These are phyloP conservation scores for Pythium chondricola DNA, from an alignment of 352 stramenopile genomes.

Conservation along the genomic window DNA sequence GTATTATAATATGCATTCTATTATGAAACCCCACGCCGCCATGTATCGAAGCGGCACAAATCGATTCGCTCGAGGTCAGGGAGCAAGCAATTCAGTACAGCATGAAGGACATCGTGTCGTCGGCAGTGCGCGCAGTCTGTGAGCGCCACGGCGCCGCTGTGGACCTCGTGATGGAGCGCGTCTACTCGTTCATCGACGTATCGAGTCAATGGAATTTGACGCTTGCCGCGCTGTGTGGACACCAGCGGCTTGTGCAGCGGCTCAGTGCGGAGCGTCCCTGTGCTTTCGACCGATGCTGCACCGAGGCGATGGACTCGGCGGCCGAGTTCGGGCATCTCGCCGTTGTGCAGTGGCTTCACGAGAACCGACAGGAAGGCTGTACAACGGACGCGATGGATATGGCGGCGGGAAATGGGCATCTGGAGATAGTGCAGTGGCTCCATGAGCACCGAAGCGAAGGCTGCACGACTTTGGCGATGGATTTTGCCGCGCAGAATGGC, in stretches of 20 bases:
- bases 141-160: constrained; percentile 32
- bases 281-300: constrained; percentile 42
- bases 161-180: constrained; percentile 39
- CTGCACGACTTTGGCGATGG: constrained; percentile 56
- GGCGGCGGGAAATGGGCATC: constrained; percentile 47
- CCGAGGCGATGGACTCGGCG: constrained; percentile 55
- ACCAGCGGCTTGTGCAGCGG: constrained; percentile 41
- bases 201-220: constrained; percentile 48
- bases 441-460: constrained; percentile 46
- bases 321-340: constrained; percentile 56
- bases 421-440: constrained; percentile 53
- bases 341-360: constrained; percentile 52
- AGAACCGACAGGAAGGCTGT: constrained; percentile 40
- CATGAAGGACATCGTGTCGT: constrained; percentile 35
- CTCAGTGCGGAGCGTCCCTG: constrained; percentile 28
- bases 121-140: constrained; percentile 42
- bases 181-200: constrained; percentile 52
- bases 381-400: constrained; percentile 67
- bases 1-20: no score
- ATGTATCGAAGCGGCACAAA: no score
- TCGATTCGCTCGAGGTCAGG: no score
- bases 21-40: no score
- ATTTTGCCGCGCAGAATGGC: constrained; percentile 53
- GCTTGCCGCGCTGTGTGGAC: constrained; percentile 39
- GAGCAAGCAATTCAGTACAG: no score